Conservation (phyloP, 345 rosid species). For the Acer campestre region DNA sequence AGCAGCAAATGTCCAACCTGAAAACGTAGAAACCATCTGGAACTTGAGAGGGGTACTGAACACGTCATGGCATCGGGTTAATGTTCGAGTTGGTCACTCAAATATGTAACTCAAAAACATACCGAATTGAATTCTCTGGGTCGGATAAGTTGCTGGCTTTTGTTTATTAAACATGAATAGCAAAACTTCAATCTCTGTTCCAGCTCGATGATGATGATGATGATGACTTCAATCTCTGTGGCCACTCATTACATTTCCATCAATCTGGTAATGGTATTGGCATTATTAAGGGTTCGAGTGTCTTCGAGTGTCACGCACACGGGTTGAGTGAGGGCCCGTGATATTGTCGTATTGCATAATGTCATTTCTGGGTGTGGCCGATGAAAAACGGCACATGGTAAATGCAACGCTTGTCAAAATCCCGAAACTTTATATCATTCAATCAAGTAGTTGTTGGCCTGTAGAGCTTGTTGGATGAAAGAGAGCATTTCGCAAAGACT, state of each 20-base stretch:
- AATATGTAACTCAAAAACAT: constrained; percentile 37
- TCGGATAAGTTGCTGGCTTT: not conserved
- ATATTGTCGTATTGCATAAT: not conserved
- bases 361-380: not conserved
- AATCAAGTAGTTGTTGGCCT: not conserved
- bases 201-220: not conserved
- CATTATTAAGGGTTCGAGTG: too few species aligned
- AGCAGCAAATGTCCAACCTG: constrained; percentile 94
- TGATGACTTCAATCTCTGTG: not conserved
- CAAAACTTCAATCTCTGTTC: not conserved
- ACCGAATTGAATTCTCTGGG: not conserved
- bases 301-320: too few species aligned
- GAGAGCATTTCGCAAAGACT: not conserved
- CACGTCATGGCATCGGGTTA: constrained; percentile 91
- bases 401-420: not conserved
- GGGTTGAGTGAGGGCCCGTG: not conserved
- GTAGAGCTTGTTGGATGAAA: not conserved
- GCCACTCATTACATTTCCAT: not conserved
- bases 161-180: not conserved
- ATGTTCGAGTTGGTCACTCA: constrained; percentile 77
- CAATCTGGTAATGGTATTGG: not conserved
- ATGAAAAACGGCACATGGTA: not conserved
- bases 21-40: constrained; percentile 79
- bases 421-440: not conserved
- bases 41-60: constrained; percentile 92